A percentile compares a stretch with the other conserved stretches of the same genome.
Evolutionary conservation across 495 filamentous ascomycete species (phyloP).

Genomic region (Aspergillus ellipticus): DNA sequence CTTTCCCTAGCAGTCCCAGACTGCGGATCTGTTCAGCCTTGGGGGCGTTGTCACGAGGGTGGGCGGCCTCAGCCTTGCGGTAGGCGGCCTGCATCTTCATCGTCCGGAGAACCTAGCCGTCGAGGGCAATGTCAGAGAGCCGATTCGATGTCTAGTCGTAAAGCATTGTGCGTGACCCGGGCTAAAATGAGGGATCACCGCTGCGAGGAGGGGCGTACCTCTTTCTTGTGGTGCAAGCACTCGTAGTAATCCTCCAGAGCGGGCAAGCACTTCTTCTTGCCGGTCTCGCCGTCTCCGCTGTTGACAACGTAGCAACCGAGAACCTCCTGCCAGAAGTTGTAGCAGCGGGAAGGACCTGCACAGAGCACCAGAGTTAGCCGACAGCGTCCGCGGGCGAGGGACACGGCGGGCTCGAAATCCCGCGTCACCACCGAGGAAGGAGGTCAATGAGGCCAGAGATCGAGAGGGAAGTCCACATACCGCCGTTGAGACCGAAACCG

Average conservation of each 20-base stretch:
- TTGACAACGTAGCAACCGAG: conserved; percentile 89
- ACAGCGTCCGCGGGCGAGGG: conserved; percentile 16
- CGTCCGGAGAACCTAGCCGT: conserved; percentile 66
- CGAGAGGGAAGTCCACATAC: conserved; percentile 47
- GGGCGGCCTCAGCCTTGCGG: conserved; percentile 70
- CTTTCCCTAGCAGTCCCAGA: conserved; percentile 74
- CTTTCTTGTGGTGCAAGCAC: conserved; percentile 96
- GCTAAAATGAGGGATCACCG: not conserved
- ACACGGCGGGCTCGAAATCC: not conserved
- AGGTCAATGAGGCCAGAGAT: not conserved
- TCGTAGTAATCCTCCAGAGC: conserved; percentile 95
- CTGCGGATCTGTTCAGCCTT: conserved; percentile 76
- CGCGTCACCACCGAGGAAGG: not conserved
- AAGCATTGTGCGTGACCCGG: too few species aligned
- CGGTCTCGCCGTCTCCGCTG: conserved; percentile 66
- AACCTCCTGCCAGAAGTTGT: conserved; percentile 96
- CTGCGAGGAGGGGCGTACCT: conserved; percentile 56
- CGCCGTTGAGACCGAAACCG: conserved; percentile 75
- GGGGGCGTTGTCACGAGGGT: conserved; percentile 71
- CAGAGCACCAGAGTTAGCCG: conserved; percentile 25
- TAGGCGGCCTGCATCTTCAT: conserved; percentile 81
- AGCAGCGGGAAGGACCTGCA: conserved; percentile 85
- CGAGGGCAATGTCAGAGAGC: conserved; percentile 3
- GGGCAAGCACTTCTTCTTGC: conserved; percentile 87
- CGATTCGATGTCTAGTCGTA: not conserved